phyloP scores from a whole-genome alignment of 1,139 yeast genomes.

The Blastobotrys buckinghamii region DNA sequence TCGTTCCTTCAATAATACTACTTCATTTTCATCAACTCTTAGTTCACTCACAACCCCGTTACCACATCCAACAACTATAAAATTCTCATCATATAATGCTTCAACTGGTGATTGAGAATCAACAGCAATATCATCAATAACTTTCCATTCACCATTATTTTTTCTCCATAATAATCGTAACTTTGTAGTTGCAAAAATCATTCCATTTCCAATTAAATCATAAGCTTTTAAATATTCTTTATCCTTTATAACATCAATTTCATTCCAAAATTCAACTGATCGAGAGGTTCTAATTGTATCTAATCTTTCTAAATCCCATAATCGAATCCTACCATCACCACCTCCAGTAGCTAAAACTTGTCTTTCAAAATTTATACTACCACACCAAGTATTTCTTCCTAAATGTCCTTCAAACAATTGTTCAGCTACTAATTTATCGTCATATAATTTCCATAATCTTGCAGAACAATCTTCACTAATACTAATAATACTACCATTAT shows the following conservation, averaged over 20 bases:
- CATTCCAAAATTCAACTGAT: slow-evolving; percentile 13
- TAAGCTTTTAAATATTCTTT: slow-evolving; percentile 63
- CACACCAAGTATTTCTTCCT: slow-evolving; percentile 87
- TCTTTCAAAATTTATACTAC: slow-evolving; percentile 48
- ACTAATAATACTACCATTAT: slow-evolving; percentile 43
- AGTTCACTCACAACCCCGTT: slow-evolving; percentile 48
- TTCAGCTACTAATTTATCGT: slow-evolving; percentile 36
- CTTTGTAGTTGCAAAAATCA: slow-evolving; percentile 56
- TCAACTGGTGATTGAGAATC: slow-evolving; percentile 47
- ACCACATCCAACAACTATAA: slow-evolving; percentile 47
- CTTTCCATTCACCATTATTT: slow-evolving; percentile 33
- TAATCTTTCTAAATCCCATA: slow-evolving; percentile 46
- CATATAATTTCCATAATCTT: slow-evolving; percentile 57
- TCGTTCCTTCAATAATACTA: slow-evolving; percentile 18
- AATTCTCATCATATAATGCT: slow-evolving; percentile 39
- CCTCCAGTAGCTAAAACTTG: slow-evolving; percentile 65
- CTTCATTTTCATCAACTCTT: slow-evolving; percentile 26
- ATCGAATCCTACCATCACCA: slow-evolving; percentile 74
- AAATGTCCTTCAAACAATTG: slow-evolving; percentile 60
- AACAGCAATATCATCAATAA: slow-evolving; percentile 35
- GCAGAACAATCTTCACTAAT: slow-evolving; percentile 88
- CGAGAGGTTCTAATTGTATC: slow-evolving; percentile 30
- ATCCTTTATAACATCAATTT: slow-evolving; percentile 31
- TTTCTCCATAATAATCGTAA: slow-evolving; percentile 43
- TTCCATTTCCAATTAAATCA: slow-evolving; percentile 37